Conservation (phyloP, 2,329 filamentous ascomycete genomes). For the Gnomoniopsis sp. region DNA sequence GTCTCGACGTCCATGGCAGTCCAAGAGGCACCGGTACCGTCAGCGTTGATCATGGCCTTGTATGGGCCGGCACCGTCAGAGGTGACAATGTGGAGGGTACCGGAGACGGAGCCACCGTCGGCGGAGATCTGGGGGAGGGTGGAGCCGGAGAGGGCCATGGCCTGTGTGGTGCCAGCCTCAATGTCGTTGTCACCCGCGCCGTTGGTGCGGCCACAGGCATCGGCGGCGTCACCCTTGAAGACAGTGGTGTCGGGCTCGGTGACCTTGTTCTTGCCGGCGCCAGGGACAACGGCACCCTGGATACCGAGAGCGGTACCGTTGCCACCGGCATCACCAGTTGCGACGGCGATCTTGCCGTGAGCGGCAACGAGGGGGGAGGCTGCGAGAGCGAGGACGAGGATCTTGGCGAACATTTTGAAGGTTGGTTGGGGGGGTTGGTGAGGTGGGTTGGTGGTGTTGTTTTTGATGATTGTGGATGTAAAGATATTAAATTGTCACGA, state of each 20-base stretch:
- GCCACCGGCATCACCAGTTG: slow-evolving; percentile 32
- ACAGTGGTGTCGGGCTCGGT: slow-evolving; percentile 45
- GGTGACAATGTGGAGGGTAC: slow-evolving; percentile 37
- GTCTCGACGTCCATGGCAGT: slow-evolving; percentile 27
- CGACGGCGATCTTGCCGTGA: slow-evolving; percentile 26
- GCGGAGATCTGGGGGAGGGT: slow-evolving; percentile 37
- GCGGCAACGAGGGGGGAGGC: slow-evolving; percentile 27
- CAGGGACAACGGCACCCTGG: slow-evolving; percentile 30
- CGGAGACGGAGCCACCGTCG: slow-evolving; percentile 29
- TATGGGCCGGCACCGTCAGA: slow-evolving; percentile 38
- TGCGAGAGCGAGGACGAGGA: slow-evolving; percentile 21
- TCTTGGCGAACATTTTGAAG: slow-evolving; percentile 16
- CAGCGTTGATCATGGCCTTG: slow-evolving; percentile 35
- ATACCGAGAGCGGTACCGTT: slow-evolving; percentile 38
- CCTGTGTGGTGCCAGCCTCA: slow-evolving; percentile 25
- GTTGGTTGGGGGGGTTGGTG: neutral
- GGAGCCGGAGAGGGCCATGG: slow-evolving; percentile 33
- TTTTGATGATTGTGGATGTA: neutral
- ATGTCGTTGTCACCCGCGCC: slow-evolving; percentile 34
- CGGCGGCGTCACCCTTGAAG: slow-evolving; percentile 34
- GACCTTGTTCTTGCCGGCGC: slow-evolving; percentile 16
- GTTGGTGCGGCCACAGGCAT: slow-evolving; percentile 37
- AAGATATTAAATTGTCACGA: slow-evolving; percentile 7
- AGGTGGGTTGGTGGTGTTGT: neutral
- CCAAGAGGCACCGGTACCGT: slow-evolving; percentile 32